phyloP scores from a whole-genome alignment of 2,329 filamentous ascomycete genomes.

The Cercospora sp. region DNA sequence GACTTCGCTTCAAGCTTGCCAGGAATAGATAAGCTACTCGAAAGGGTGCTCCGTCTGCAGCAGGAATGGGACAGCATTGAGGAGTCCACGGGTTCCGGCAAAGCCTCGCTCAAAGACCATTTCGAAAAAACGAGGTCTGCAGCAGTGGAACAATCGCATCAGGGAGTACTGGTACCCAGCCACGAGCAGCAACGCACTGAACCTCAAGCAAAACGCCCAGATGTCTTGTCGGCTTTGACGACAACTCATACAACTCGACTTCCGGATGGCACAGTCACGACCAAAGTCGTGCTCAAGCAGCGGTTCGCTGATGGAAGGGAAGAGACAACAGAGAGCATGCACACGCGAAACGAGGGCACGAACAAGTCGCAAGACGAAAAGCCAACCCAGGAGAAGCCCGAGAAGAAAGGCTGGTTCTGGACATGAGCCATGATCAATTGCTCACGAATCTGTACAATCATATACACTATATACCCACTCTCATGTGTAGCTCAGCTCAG shows the following conservation, averaged over 20 bases:
- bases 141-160: background rate
- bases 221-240: constrained; percentile 57
- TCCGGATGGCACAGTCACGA: constrained; percentile 59
- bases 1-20: background rate
- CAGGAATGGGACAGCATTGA: constrained; percentile 20
- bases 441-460: background rate
- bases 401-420: constrained; percentile 38
- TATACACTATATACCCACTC: background rate
- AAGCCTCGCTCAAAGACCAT: background rate
- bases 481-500: background rate
- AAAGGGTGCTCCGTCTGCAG: constrained; percentile 10
- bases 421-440: constrained; percentile 32
- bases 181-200: constrained; percentile 13
- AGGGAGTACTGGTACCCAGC: background rate
- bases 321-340: constrained; percentile 57
- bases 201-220: constrained; percentile 8
- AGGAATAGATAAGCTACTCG: constrained; percentile 14
- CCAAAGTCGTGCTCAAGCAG: constrained; percentile 58
- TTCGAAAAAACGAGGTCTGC: background rate
- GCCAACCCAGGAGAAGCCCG: constrained; percentile 6
- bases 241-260: constrained; percentile 57
- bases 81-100: constrained; percentile 2
- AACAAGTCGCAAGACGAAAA: background rate
- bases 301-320: constrained; percentile 62
- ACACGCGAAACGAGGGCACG: constrained; percentile 38